These are phyloP conservation scores for Blastobotrys malaysiensis DNA, from an alignment of 1,139 yeast genomes.

Conservation along the genomic window DNA sequence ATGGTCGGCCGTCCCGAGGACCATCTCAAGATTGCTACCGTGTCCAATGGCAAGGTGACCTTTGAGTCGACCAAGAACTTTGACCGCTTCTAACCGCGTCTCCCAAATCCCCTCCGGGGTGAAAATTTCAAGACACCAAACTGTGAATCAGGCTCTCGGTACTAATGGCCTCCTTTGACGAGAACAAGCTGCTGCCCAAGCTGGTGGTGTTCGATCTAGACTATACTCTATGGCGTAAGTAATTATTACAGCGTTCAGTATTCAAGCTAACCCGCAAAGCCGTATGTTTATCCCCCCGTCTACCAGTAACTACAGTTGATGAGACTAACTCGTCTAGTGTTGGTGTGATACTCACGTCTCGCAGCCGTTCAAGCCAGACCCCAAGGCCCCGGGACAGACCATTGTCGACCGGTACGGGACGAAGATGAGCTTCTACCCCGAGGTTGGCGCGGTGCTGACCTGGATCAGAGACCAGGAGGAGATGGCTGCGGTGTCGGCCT, in stretches of 20 bases:
- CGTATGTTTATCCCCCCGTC: background rate
- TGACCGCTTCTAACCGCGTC: slow-evolving; percentile 2
- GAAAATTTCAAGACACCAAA: background rate
- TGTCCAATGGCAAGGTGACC: slow-evolving; percentile 24
- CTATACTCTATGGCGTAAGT: slow-evolving; percentile 68
- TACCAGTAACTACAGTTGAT: background rate
- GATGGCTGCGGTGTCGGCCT: slow-evolving; percentile 51
- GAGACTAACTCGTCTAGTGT: slow-evolving; percentile 25
- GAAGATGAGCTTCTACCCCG: slow-evolving; percentile 48
- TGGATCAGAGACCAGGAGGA: slow-evolving; percentile 40
- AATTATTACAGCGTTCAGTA: slow-evolving; percentile 30
- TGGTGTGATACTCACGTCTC: slow-evolving; percentile 66
- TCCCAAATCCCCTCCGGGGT: background rate
- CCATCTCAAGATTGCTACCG: slow-evolving; percentile 26
- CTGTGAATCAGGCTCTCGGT: background rate
- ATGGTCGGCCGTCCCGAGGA: slow-evolving; percentile 21
- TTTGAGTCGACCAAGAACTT: slow-evolving; percentile 21
- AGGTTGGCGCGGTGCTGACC: slow-evolving; percentile 52
- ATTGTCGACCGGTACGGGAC: slow-evolving; percentile 47
- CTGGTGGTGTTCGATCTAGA: slow-evolving; percentile 46
- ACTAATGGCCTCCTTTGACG: background rate
- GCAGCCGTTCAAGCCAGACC: slow-evolving; percentile 40
- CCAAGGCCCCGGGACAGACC: slow-evolving; percentile 17
- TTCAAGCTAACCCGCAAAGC: background rate
- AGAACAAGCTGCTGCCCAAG: slow-evolving; percentile 1